Evolutionary conservation across 805 yeast species (phyloP).

Genomic region (Pichia deserticola): DNA sequence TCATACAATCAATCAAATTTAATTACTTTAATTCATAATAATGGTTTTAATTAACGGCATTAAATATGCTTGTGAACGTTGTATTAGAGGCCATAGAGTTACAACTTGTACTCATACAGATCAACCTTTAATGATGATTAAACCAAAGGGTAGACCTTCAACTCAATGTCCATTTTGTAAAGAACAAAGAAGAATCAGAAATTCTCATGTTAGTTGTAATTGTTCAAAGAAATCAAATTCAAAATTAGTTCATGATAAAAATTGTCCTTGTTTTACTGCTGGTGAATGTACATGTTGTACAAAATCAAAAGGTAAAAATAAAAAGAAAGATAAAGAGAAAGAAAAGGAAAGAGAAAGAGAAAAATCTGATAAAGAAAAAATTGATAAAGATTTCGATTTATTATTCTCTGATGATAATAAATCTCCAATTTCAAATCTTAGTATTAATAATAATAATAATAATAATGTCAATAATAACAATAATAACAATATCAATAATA

Average conservation of each 20-base stretch:
- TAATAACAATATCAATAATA: too few relatives aligned
- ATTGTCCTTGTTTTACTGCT: conserved; percentile 27
- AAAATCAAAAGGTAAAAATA: conserved; percentile 16
- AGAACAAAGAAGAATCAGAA: conserved; percentile 59
- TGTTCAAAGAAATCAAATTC: conserved; percentile 49
- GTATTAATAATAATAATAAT: too few relatives aligned
- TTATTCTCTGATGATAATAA: background rate
- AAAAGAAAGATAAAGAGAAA: conserved; percentile 7
- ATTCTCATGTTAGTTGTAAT: conserved; percentile 61
- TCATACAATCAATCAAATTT: too few relatives aligned
- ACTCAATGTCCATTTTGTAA: conserved; percentile 86
- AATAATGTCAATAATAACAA: too few relatives aligned
- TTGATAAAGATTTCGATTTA: too few relatives aligned
- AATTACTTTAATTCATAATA: background rate
- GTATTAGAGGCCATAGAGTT: conserved; percentile 94
- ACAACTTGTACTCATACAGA: conserved; percentile 91
- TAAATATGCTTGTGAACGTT: conserved; percentile 92
- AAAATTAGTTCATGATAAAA: conserved; percentile 19
- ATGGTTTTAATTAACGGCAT: conserved; percentile 92
- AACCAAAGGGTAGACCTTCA: conserved; percentile 94
- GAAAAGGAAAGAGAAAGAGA: background rate
- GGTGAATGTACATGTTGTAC: conserved; percentile 29
- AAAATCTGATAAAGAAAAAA: too few relatives aligned
- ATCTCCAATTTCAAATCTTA: background rate
- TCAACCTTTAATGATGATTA: conserved; percentile 84